These are phyloP conservation scores for Rosa hybrid DNA, from an alignment of 331 rosid species.

Conservation along the genomic window DNA sequence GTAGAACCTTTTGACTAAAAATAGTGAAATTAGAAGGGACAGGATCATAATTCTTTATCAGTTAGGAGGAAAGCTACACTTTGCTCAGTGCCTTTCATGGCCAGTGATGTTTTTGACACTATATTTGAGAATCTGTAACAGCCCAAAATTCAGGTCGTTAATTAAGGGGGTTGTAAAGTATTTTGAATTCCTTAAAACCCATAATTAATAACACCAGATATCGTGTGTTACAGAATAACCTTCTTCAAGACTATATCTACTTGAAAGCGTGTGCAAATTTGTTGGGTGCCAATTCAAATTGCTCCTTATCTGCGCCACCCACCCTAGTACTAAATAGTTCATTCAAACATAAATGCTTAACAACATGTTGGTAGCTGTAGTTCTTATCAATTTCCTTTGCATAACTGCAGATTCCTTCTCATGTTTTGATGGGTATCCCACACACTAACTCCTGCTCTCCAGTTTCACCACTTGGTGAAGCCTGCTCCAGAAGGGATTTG, in stretches of 20 bases:
- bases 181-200: background rate
- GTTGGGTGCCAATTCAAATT: background rate
- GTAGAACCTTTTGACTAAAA: background rate
- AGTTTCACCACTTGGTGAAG: constrained; percentile 83
- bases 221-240: background rate
- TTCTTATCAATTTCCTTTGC: background rate
- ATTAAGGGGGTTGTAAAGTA: background rate
- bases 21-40: background rate
- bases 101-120: background rate
- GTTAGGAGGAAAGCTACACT: background rate
- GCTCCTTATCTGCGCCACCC: background rate
- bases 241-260: background rate
- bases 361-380: constrained; percentile 3
- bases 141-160: background rate
- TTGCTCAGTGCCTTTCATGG: background rate
- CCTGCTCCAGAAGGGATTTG: constrained; percentile 79
- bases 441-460: constrained; percentile 54
- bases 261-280: background rate
- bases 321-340: background rate
- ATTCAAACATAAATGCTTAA: background rate
- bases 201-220: background rate
- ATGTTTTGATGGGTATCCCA: constrained; percentile 71
- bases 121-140: background rate
- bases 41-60: background rate
- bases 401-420: constrained; percentile 59